A percentile compares a stretch with the other conserved stretches of the same genome.
These are phyloP conservation scores for Diutina neorugosa DNA, from an alignment of 1,139 yeast genomes.

Conservation along the genomic window DNA sequence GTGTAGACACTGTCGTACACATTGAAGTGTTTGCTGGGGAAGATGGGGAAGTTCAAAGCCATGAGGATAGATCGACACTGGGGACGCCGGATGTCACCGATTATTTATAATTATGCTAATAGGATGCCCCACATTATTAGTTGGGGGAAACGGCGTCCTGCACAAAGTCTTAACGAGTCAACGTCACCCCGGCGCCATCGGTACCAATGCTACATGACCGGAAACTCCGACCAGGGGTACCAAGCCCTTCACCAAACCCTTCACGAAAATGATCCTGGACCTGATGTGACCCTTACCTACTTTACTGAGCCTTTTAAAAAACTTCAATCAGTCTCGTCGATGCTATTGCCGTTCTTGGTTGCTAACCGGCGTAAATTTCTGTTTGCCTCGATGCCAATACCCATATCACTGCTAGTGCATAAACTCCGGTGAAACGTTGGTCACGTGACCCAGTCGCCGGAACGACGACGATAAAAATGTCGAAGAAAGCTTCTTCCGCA, in stretches of 20 bases:
- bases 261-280: too few relatives aligned
- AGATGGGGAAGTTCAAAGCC: not conserved
- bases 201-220: not conserved
- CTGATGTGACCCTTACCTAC: too few relatives aligned
- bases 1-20: constrained; percentile 10
- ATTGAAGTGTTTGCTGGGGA: not conserved
- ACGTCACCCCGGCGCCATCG: not conserved
- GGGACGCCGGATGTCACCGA: not conserved
- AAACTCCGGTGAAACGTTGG: not conserved
- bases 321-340: not conserved
- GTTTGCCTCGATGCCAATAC: not conserved
- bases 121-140: not conserved
- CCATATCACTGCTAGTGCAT: not conserved
- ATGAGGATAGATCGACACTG: not conserved
- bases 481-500: not conserved
- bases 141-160: not conserved
- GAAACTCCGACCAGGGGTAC: not conserved
- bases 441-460: not conserved
- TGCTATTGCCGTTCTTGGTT: not conserved
- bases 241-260: not conserved
- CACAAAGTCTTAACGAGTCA: not conserved
- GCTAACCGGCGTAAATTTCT: not conserved
- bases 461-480: not conserved
- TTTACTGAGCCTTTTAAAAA: too few relatives aligned
- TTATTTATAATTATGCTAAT: not conserved